A percentile compares a stretch with the other conserved stretches of the same genome.
Conservation (phyloP, 495 filamentous ascomycete species). For the Penicillium subrubescens region DNA sequence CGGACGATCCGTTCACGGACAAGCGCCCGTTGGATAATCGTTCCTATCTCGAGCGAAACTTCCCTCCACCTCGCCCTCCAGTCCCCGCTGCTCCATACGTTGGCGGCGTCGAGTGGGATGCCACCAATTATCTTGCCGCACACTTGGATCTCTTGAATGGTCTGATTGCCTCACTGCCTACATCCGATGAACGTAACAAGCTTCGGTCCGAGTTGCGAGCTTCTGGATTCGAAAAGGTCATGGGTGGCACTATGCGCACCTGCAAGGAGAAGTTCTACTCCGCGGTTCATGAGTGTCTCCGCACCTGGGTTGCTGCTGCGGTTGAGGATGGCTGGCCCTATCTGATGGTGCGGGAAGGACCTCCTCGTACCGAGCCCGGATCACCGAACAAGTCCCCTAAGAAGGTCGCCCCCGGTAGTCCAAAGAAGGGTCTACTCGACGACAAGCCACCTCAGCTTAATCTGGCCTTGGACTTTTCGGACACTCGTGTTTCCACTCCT, state of each 20-base stretch:
- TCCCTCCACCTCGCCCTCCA: conserved; percentile 84
- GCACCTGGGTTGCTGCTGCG: conserved; percentile 88
- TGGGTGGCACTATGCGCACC: conserved; percentile 79
- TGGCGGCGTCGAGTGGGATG: conserved; percentile 98
- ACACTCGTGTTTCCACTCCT: conserved; percentile 18
- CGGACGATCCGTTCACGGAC: conserved; percentile 32
- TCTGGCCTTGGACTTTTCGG: conserved; percentile 38
- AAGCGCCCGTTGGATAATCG: conserved; percentile 13
- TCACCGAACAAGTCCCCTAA: conserved; percentile 47
- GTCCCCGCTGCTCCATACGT: conserved; percentile 96
- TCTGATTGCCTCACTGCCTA: conserved; percentile 80
- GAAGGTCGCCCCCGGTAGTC: conserved; percentile 38
- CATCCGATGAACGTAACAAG: conserved; percentile 69
- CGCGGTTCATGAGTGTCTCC: conserved; percentile 82
- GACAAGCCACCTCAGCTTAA: conserved; percentile 47
- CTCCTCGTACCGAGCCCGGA: conserved; percentile 43
- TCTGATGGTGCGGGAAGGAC: conserved; percentile 72
- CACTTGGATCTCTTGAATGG: conserved; percentile 94
- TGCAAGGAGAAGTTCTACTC: conserved; percentile 99
- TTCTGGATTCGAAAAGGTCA: conserved; percentile 88
- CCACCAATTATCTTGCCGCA: conserved; percentile 90
- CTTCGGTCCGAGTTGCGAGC: conserved; percentile 76
- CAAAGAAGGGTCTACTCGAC: conserved; percentile 42
- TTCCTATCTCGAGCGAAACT: conserved; percentile 59
- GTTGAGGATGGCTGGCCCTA: conserved; percentile 86